Evolutionary conservation across 228 moss, liverwort and hornwort species (phyloP).

Genomic region (Sphagnum fallax): DNA sequence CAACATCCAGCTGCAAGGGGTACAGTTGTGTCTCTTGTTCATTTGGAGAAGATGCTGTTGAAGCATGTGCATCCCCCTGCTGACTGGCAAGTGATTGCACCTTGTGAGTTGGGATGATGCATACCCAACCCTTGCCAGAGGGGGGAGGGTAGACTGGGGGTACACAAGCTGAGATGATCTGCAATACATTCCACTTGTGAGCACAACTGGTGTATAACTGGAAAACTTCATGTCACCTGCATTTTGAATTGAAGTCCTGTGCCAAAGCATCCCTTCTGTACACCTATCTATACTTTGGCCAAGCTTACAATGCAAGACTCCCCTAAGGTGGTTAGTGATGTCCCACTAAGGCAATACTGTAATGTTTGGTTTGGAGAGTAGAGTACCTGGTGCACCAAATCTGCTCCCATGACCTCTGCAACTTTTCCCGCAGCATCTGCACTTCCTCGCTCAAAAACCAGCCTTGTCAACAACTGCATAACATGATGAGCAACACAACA

Average conservation of each 20-base stretch:
- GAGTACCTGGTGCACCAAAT: slow-evolving; percentile 84
- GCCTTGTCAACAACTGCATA: slow-evolving; percentile 85
- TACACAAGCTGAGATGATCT: slow-evolving; percentile 90
- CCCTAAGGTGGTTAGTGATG: too few relatives aligned
- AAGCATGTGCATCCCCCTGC: slow-evolving; percentile 40
- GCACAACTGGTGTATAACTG: not conserved
- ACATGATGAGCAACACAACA: not conserved
- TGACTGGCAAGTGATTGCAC: slow-evolving; percentile 43
- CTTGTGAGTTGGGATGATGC: slow-evolving; percentile 68
- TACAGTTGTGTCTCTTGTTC: slow-evolving; percentile 65
- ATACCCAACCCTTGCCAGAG: slow-evolving; percentile 89
- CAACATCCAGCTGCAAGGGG: slow-evolving; percentile 76
- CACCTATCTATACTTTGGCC: too few relatives aligned
- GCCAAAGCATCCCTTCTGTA: not conserved
- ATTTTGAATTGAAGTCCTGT: not conserved
- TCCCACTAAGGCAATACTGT: too few relatives aligned
- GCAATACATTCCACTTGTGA: slow-evolving; percentile 6
- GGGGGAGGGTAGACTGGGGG: slow-evolving; percentile 90
- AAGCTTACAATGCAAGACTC: too few relatives aligned
- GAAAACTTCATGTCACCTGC: not conserved
- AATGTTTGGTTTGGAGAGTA: not conserved
- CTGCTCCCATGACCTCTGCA: slow-evolving; percentile 96
- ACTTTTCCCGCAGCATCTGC: slow-evolving; percentile 98
- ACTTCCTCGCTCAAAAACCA: slow-evolving; percentile 94
- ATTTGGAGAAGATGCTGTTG: slow-evolving; percentile 34